Base-by-base conservation (phyloP, 192 early-diverging fungal species). In the Spinellus fusiger region DNA sequence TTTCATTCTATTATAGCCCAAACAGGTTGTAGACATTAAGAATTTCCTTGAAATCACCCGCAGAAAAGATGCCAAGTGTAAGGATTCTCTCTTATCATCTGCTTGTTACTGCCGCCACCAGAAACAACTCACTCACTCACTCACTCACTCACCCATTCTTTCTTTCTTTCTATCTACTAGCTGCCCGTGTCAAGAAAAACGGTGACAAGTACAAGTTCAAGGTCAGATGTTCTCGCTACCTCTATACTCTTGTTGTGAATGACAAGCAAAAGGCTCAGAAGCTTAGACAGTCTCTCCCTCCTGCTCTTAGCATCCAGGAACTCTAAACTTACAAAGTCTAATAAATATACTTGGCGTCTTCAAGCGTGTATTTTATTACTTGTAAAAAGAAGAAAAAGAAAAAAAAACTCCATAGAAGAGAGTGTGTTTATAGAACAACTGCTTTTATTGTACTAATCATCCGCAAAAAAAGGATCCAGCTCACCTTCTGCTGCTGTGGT, bases 11-110 rank as follows among this genome's bases (percentile, higher is more conserved):
- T 56, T 57, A 29, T 61, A 96, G 96, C 90, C 96, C 75, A 95
- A 96, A 86, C 91, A 98, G 81, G 85, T 99, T 71, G 80, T 79
- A 67, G 96, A 99, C 79, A 98, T 99, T 77, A 99, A 98, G 87
- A 84, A 95, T 76, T 99, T 99, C 86, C 87, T 99, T 67, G 84
- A 90, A 71, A 91, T 92, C 71, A 90, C 96, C 68, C 83, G 89
- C 70, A 90, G 95, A 83, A 96, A 95, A 89, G 95, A 95, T 74
- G 96, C 94, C 76, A 82, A 87, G 71, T 86, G 88, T 71, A 65
- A 60, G 69, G 61, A 48, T 15, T 22, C 2, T 5, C 25, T 23
- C 1, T 15, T 9, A 20, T 6, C 3, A 46, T 22, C 1, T 15
- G 22, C 7, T n/a, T 10, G 18, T 48, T 8, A 31, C 12, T 58